Conservation (phyloP, 208 protist species). For the Trypanosoma boissoni region DNA sequence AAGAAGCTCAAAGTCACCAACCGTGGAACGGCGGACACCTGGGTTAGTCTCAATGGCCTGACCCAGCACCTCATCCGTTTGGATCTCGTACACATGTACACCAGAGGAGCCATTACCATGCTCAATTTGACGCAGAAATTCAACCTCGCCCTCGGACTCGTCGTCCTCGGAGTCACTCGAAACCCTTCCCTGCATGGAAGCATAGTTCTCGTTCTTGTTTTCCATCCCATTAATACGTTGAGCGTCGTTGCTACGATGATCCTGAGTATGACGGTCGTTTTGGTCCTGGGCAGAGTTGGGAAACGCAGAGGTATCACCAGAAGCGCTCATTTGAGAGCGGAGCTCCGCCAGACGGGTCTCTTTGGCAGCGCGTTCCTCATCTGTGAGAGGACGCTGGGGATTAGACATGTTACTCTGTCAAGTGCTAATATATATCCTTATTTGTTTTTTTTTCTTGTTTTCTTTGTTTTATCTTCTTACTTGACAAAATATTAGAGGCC, state of each 20-base stretch:
- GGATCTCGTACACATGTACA: conserved; percentile 28
- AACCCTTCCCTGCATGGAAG: conserved; percentile 5
- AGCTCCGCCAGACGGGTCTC: conserved; percentile 45
- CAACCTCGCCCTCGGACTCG: conserved; percentile 25
- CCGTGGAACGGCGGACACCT: conserved; percentile 27
- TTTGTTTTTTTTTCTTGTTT: too few relatives aligned
- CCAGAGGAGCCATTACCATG: neutral
- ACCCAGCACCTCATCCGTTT: conserved; percentile 23
- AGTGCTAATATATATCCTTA: too few relatives aligned
- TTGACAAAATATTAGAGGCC: too few relatives aligned
- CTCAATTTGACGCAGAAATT: conserved; percentile 18
- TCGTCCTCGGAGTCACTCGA: conserved; percentile 24
- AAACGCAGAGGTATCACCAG: neutral
- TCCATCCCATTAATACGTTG: neutral
- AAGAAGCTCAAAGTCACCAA: conserved; percentile 84
- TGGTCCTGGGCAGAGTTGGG: neutral
- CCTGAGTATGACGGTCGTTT: neutral
- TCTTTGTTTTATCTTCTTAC: too few relatives aligned
- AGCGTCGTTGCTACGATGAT: neutral
- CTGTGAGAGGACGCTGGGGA: conserved; percentile 16
- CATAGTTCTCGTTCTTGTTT: neutral
- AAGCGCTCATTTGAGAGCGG: conserved; percentile 22
- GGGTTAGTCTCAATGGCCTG: conserved; percentile 38
- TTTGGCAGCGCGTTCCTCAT: conserved; percentile 53
- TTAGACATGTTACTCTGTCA: neutral